Evolutionary conservation across 148 eudicot species (phyloP).

Genomic region (Talinum fruticosum): DNA sequence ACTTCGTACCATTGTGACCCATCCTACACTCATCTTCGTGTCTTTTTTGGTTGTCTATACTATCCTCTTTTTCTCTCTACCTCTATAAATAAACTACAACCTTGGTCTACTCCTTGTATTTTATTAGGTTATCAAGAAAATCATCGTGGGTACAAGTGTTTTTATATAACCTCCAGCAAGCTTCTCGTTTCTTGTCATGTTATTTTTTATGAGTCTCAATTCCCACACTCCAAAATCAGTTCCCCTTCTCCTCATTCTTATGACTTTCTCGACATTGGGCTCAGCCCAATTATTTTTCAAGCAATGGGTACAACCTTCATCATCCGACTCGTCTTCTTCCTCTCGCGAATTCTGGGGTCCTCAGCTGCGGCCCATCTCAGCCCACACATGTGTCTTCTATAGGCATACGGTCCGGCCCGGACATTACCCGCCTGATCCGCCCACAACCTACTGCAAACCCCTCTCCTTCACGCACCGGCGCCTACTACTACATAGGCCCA

Average conservation of each 20-base stretch:
- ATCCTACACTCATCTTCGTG: not conserved
- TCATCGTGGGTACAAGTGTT: not conserved
- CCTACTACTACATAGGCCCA: no score
- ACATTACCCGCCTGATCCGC: no score
- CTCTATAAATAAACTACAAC: not conserved
- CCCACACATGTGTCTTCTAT: no score
- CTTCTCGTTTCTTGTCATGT: not conserved
- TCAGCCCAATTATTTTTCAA: no score
- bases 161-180: not conserved
- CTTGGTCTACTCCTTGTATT: not conserved
- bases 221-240: not conserved
- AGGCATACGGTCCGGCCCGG: no score
- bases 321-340: no score
- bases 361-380: no score
- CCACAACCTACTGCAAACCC: no score
- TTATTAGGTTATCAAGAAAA: not conserved
- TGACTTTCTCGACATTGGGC: not conserved
- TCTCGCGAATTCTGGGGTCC: no score
- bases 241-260: not conserved
- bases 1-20: not conserved
- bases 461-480: no score
- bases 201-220: not conserved
- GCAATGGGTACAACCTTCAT: no score
- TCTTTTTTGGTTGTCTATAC: not conserved
- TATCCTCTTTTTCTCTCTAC: not conserved